Evolutionary conservation across 805 yeast genomes (phyloP).

Genomic region (Diddensiella santjacobensis): DNA sequence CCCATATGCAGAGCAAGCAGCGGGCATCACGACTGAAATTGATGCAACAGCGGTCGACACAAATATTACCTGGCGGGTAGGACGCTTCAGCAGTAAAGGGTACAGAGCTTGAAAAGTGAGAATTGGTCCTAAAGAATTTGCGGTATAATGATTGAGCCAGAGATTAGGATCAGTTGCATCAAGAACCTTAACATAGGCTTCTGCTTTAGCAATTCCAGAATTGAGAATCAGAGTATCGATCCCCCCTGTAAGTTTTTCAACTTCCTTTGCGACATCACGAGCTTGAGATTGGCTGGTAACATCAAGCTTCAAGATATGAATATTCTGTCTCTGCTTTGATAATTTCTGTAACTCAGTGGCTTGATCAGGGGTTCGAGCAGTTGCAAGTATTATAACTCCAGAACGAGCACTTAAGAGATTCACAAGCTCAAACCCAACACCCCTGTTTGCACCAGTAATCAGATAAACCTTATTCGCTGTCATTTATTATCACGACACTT

Average conservation of each 20-base stretch:
- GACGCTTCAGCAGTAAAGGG: slow-evolving; percentile 25
- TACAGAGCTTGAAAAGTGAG: slow-evolving; percentile 21
- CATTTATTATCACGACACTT: too few species aligned
- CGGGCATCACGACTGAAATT: slow-evolving; percentile 20
- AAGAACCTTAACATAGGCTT: slow-evolving; percentile 2
- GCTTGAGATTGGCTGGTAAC: slow-evolving; percentile 23
- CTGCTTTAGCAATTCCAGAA: slow-evolving; percentile 27
- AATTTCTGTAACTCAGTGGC: slow-evolving; percentile 17
- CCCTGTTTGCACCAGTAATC: slow-evolving; percentile 36
- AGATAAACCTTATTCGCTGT: slow-evolving; percentile 30
- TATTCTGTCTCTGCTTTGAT: slow-evolving; percentile 18
- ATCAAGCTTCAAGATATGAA: slow-evolving; percentile 28
- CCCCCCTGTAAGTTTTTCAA: slow-evolving; percentile 20
- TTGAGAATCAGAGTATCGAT: slow-evolving; percentile 30
- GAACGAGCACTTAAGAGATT: slow-evolving; percentile 25
- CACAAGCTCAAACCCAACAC: slow-evolving; percentile 36
- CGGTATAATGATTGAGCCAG: slow-evolving; percentile 19
- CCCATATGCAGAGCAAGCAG: slow-evolving; percentile 34
- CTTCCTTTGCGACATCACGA: slow-evolving; percentile 16
- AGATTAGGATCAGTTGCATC: not conserved
- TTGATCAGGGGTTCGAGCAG: slow-evolving; percentile 17
- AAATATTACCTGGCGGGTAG: slow-evolving; percentile 29
- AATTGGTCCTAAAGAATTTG: slow-evolving; percentile 30
- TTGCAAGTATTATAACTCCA: slow-evolving; percentile 27
- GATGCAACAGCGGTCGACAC: slow-evolving; percentile 31